Conservation (phyloP, 306 rosid genomes). For the Vigna unguiculata region DNA sequence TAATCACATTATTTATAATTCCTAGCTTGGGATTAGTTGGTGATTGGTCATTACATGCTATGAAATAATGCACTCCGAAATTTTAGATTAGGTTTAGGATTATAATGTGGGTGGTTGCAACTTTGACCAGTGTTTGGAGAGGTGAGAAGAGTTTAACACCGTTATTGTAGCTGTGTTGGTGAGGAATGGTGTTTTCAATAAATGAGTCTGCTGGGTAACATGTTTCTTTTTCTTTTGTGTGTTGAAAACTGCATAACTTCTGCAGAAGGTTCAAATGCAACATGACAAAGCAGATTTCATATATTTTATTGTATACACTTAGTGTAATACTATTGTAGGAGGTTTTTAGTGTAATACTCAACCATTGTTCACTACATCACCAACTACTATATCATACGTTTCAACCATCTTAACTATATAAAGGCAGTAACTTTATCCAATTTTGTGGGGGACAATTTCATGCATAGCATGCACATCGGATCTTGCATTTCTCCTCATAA, state of each 20-base stretch:
- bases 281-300: not conserved
- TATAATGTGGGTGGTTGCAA: constrained; percentile 9
- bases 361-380: too few relatives aligned
- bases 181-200: not conserved
- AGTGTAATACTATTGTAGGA: too few relatives aligned
- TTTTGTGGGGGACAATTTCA: too few relatives aligned
- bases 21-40: not conserved
- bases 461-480: too few relatives aligned
- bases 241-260: not conserved
- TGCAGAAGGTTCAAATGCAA: not conserved
- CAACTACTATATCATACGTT: too few relatives aligned
- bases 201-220: not conserved
- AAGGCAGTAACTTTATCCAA: too few relatives aligned
- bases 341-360: too few relatives aligned
- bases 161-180: constrained; percentile 14
- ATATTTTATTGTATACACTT: too few relatives aligned
- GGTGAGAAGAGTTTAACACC: not conserved
- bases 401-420: too few relatives aligned
- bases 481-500: too few relatives aligned
- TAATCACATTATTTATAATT: constrained; percentile 32
- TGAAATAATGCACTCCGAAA: not conserved
- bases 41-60: not conserved
- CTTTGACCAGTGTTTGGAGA: not conserved
- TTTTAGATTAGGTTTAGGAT: constrained; percentile 8
- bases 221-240: not conserved